Evolutionary conservation across 2,329 filamentous ascomycete species (phyloP).

Genomic region (Fusarium proliferatum): DNA sequence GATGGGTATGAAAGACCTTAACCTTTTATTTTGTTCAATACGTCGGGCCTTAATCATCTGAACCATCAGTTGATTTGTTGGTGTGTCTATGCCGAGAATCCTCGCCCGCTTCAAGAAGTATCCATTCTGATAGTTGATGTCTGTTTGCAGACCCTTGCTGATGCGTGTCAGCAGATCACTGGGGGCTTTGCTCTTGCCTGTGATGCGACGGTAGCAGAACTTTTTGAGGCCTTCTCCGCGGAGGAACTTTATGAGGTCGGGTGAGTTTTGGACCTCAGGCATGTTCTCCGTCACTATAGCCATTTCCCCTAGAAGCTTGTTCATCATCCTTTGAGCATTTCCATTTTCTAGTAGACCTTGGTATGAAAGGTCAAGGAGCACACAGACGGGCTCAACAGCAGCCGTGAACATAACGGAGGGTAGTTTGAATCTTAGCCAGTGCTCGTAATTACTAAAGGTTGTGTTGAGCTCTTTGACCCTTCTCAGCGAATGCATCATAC

Average conservation of each 20-base stretch:
- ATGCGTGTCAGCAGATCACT: slow-evolving; percentile 78
- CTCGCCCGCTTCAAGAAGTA: slow-evolving; percentile 82
- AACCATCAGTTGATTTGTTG: slow-evolving; percentile 78
- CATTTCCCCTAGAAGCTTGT: slow-evolving; percentile 79
- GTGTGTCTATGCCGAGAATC: slow-evolving; percentile 77
- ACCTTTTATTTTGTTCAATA: slow-evolving; percentile 47
- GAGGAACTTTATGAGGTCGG: slow-evolving; percentile 66
- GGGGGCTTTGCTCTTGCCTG: slow-evolving; percentile 58
- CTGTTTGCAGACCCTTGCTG: slow-evolving; percentile 70
- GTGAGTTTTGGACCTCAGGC: slow-evolving; percentile 76
- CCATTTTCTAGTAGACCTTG: slow-evolving; percentile 76
- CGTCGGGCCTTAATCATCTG: slow-evolving; percentile 79
- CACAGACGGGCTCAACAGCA: slow-evolving; percentile 84
- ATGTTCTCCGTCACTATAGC: slow-evolving; percentile 75
- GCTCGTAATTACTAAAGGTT: slow-evolving; percentile 43
- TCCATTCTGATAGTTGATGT: slow-evolving; percentile 88
- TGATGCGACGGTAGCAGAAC: slow-evolving; percentile 59
- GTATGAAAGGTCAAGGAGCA: slow-evolving; percentile 81
- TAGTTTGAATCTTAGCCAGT: slow-evolving; percentile 78
- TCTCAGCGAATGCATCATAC: slow-evolving; percentile 40
- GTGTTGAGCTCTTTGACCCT: slow-evolving; percentile 38
- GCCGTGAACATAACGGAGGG: slow-evolving; percentile 81
- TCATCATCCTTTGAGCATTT: slow-evolving; percentile 72
- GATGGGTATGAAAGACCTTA: slow-evolving; percentile 49
- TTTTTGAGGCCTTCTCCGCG: slow-evolving; percentile 70